Conservation (phyloP, 2,329 filamentous ascomycete genomes). For the Ophioceras dolichostomum region DNA sequence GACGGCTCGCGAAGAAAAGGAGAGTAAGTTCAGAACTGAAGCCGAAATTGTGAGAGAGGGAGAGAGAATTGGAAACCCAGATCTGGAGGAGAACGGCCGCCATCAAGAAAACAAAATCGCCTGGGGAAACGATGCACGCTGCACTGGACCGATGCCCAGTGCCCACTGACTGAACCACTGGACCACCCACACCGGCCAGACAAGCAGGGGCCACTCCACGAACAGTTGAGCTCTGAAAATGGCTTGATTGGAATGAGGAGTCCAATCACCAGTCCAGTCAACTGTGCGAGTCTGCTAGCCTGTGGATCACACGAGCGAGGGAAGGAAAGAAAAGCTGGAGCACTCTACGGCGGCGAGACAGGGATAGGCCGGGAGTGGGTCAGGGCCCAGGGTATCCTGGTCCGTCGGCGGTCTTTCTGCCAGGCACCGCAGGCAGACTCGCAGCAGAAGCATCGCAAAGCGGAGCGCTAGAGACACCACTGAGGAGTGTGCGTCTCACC, state of each 20-base stretch:
- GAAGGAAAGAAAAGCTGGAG: neutral
- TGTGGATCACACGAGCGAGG: too few species aligned
- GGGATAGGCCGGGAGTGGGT: neutral
- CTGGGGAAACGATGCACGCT: too few species aligned
- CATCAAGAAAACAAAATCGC: too few species aligned
- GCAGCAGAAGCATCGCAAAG: too few species aligned
- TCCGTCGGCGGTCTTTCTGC: too few species aligned
- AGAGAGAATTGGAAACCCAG: neutral
- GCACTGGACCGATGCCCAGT: too few species aligned
- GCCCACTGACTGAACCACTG: neutral
- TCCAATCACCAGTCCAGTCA: neutral
- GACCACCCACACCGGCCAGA: neutral
- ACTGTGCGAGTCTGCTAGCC: too few species aligned
- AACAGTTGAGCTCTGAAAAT: neutral
- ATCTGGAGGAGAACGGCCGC: too few species aligned
- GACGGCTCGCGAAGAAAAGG: too few species aligned
- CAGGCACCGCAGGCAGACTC: too few species aligned
- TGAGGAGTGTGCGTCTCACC: neutral
- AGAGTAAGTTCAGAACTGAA: slow-evolving; percentile 1
- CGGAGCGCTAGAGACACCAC: neutral
- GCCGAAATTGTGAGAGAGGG: neutral
- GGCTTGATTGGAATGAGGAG: neutral
- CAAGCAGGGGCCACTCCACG: neutral
- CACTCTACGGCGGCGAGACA: too few species aligned
- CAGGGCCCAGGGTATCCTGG: too few species aligned